Base-by-base conservation (phyloP, 176 grass and related monocot genomes). In the Alopecurus myosuroides region DNA sequence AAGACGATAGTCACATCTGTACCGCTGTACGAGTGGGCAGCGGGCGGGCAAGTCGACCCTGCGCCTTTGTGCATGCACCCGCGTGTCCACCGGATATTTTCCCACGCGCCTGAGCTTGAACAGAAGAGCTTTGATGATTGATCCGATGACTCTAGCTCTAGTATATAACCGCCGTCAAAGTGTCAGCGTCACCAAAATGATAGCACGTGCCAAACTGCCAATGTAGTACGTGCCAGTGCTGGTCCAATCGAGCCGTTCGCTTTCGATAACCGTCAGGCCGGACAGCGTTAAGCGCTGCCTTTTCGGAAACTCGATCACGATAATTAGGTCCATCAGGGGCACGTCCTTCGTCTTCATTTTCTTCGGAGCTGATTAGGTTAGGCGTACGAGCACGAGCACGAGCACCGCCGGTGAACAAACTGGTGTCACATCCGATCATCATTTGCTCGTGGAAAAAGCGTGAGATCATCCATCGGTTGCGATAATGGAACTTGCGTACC, bases 331-430 rank as follows among this genome's bases (percentile, higher is more conserved):
- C 19, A 6, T 46, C 48, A 46, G 44, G 42, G 33, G 75, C 61
- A 29, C 8, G 60, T 31, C 31, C 41, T 65, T 28, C 5, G 18
- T 49, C 31, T 7, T 61, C 10, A 0, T 45, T 49, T 18, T 11
- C 40, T 19, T 46, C 1, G 17, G 39, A 46, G 39, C 9, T 77
- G 39, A 52, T 45, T 62, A 26, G 30, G 62, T 86, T 89, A 33
- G 63, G 78, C 84, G 64, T 82, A 82, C 72, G 88, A 23, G 53
- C 78, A 82, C 78, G 84, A n/a, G n/a, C n/a, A n/a, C n/a, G n/a
- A n/a, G n/a, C n/a, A 31, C 73, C 88, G 55, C 73, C 33, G 42
- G 51, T 33, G 53, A 63, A 63, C 51, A 63, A 63, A 63, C 51
- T 10, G 12, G 0, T 19, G 78, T 72, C 83, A 44, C 63, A 4